phyloP scores from a whole-genome alignment of 148 eudicot genomes.

The Vaccinium macrocarpon region DNA sequence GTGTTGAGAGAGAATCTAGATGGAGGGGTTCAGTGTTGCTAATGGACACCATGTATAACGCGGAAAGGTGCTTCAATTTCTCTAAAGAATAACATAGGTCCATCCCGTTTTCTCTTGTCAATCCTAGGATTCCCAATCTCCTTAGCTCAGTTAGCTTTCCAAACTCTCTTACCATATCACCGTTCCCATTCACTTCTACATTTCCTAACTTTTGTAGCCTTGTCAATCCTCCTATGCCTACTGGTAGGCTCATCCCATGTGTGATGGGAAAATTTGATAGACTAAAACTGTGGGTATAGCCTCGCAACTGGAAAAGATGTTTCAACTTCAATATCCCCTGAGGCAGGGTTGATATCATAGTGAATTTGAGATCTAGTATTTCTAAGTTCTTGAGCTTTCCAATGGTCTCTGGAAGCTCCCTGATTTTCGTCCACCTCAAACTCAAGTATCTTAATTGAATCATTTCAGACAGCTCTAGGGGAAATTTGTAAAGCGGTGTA shows the following conservation, averaged over 20 bases:
- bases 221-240: conserved; percentile 12
- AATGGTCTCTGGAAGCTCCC: conserved; percentile 12
- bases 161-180: not conserved
- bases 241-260: conserved; percentile 5
- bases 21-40: not conserved
- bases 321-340: conserved; percentile 6
- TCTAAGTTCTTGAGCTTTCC: conserved; percentile 16
- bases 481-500: not conserved
- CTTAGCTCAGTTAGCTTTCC: conserved; percentile 13
- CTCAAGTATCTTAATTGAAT: conserved; percentile 14
- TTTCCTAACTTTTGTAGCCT: conserved; percentile 10
- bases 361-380: conserved; percentile 16
- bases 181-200: not conserved
- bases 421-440: not conserved
- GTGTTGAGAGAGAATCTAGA: conserved; percentile 8
- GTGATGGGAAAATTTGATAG: not conserved
- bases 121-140: conserved; percentile 11
- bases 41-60: conserved; percentile 14
- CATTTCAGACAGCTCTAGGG: not conserved
- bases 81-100: conserved; percentile 16
- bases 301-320: conserved; percentile 6
- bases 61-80: conserved; percentile 16
- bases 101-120: conserved; percentile 14
- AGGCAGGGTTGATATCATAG: conserved; percentile 8
- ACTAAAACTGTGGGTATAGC: not conserved